These are phyloP conservation scores for sunflower (Helianthus annuus) DNA, from an alignment of 129 eudicot species.

Conservation along the genomic window DNA sequence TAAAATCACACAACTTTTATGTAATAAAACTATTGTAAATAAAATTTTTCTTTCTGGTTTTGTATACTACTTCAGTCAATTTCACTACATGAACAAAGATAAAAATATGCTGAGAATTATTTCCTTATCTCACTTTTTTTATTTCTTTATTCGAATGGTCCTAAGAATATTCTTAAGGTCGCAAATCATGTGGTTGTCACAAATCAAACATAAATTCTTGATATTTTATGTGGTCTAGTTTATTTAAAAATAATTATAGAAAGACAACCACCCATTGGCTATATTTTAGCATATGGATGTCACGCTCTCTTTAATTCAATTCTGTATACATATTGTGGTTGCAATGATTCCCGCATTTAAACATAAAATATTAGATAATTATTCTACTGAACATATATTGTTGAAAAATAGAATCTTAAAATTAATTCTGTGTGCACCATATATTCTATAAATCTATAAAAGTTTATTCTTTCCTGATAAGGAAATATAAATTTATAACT, in stretches of 20 bases:
- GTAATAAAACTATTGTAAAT: no score
- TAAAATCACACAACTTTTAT: no score
- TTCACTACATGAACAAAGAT: neutral
- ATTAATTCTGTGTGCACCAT: neutral
- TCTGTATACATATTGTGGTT: slow-evolving; percentile 1
- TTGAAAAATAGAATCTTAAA: neutral
- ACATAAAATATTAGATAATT: neutral
- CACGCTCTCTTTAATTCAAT: neutral
- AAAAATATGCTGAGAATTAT: neutral
- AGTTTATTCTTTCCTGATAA: no score
- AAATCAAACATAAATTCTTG: neutral
- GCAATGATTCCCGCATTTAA: neutral
- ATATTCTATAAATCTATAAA: neutral
- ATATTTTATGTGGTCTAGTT: slow-evolving; percentile 16
- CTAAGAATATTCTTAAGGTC: slow-evolving; percentile 1
- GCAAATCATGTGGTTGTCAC: slow-evolving; percentile 9
- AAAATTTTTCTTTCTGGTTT: no score
- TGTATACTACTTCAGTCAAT: no score
- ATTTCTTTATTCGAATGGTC: neutral
- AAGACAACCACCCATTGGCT: slow-evolving; percentile 16
- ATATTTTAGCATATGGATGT: slow-evolving; percentile 13
- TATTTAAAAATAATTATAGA: neutral
- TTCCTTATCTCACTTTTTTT: neutral
- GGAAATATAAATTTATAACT: no score
- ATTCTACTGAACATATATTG: neutral